Percentiles rank a stretch among this genome's conserved stretches.
These are phyloP conservation scores for Fusarium sp. DNA, from an alignment of 2,329 filamentous ascomycete species.

Conservation along the genomic window DNA sequence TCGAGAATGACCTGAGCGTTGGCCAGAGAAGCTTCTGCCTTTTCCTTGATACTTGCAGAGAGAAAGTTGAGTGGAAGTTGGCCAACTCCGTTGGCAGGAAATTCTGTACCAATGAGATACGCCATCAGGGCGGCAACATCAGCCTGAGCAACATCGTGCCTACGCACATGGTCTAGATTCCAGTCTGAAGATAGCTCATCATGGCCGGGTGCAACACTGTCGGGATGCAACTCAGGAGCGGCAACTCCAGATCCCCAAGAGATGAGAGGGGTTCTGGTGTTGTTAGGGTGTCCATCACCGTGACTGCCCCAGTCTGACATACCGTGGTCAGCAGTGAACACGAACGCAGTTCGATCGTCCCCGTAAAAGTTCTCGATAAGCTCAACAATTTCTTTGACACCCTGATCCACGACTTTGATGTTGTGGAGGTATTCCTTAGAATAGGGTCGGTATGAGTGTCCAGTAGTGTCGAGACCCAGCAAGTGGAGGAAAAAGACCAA, in stretches of 20 bases:
- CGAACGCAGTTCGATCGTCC: conserved; percentile 87
- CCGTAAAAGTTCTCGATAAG: conserved; percentile 88
- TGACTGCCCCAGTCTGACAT: conserved; percentile 99
- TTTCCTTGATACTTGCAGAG: conserved; percentile 76
- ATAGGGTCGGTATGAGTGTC: conserved; percentile 88
- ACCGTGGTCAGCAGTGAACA: conserved; percentile 97
- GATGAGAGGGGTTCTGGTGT: conserved; percentile 93
- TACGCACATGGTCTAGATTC: conserved; percentile 81
- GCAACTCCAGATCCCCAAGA: conserved; percentile 94
- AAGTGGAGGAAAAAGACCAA: conserved; percentile 95
- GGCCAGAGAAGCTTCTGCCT: conserved; percentile 84
- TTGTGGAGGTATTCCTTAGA: conserved; percentile 96
- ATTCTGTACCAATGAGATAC: conserved; percentile 87
- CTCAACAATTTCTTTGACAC: conserved; percentile 84
- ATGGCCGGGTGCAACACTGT: conserved; percentile 78
- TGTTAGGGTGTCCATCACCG: conserved; percentile 96
- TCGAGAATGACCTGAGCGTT: conserved; percentile 91
- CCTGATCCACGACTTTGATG: conserved; percentile 92
- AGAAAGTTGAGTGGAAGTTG: conserved; percentile 89
- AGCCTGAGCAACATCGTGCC: conserved; percentile 93
- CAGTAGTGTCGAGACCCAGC: conserved; percentile 89
- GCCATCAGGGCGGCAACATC: conserved; percentile 97
- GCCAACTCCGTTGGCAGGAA: conserved; percentile 95
- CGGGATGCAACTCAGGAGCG: conserved; percentile 70
- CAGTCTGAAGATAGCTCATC: conserved; percentile 93